A percentile compares a stretch with the other conserved stretches of the same genome.
phyloP scores from a whole-genome alignment of 164 flowering plant species.

The Chimonanthus salicifolius region DNA sequence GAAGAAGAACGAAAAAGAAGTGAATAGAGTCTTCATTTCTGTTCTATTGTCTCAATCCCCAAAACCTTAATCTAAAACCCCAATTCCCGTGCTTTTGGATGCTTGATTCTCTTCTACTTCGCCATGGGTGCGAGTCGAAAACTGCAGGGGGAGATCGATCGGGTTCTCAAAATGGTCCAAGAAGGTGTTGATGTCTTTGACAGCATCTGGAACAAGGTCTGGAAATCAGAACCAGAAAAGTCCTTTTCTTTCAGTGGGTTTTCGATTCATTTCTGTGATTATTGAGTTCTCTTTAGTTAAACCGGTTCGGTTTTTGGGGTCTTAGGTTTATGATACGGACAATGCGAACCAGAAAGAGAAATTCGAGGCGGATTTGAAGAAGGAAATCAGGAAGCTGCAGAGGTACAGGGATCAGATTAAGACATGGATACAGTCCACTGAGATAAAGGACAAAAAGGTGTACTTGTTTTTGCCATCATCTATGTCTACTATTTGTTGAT shows the following conservation, averaged over 20 bases:
- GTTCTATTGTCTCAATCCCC: background rate
- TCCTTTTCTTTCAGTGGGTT: background rate
- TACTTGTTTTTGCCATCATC: background rate
- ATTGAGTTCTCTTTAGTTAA: background rate
- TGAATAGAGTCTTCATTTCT: background rate
- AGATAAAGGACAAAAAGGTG: constrained; percentile 97
- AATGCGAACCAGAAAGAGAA: constrained; percentile 99
- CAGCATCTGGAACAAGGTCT: constrained; percentile 97
- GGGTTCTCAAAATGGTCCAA: constrained; percentile 94
- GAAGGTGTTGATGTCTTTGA: constrained; percentile 98
- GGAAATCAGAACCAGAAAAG: background rate
- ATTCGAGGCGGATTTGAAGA: constrained; percentile 98
- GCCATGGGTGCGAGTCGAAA: constrained; percentile 96
- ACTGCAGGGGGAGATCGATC: constrained; percentile 96
- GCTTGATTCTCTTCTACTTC: background rate
- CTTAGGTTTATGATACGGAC: constrained; percentile 91
- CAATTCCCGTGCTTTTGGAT: background rate
- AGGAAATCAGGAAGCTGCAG: constrained; percentile 97
- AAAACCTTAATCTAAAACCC: background rate
- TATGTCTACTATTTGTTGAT: background rate
- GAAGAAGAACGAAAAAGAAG: too few relatives aligned
- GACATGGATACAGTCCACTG: constrained; percentile 99
- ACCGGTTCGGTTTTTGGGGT: background rate
- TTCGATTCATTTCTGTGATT: background rate
- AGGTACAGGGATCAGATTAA: constrained; percentile 97